Conservation (phyloP, 192 early-diverging fungal species). For the Gorgonomyces haynaldii region DNA sequence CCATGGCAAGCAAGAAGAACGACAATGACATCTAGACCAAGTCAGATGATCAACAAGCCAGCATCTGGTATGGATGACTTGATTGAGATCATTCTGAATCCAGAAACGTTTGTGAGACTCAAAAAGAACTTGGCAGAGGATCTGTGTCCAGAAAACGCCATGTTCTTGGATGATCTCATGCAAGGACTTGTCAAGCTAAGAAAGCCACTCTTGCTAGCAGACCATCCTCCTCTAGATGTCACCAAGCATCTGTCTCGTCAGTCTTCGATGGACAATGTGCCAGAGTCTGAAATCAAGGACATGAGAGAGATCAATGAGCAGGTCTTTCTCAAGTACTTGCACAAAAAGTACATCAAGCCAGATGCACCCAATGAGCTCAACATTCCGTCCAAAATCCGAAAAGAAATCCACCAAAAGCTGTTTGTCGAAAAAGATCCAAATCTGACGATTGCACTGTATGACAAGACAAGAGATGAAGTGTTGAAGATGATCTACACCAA, state of each 20-base stretch:
- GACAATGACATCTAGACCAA: too few relatives aligned
- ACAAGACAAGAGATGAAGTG: not conserved
- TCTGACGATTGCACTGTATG: conserved; percentile 3
- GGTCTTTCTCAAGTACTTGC: conserved; percentile 1
- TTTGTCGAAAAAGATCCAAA: not conserved
- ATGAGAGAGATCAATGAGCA: conserved; percentile 1
- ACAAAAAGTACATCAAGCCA: conserved; percentile 3
- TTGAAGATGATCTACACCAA: conserved; percentile 2
- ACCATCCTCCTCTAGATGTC: conserved; percentile 1
- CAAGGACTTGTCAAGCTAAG: conserved; percentile 1
- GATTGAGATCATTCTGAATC: conserved; percentile 1
- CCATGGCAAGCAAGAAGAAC: too few relatives aligned
- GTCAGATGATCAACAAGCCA: not conserved
- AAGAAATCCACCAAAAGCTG: not conserved
- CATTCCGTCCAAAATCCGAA: conserved; percentile 2
- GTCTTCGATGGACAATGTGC: too few relatives aligned
- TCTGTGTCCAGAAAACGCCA: conserved; percentile 2
- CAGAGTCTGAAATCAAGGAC: conserved; percentile 1
- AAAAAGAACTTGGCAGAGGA: conserved; percentile 4
- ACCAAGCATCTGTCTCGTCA: not conserved
- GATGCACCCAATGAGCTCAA: conserved; percentile 1
- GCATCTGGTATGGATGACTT: conserved; percentile 2
- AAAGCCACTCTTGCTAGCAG: not conserved
- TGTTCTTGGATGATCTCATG: conserved; percentile 1
- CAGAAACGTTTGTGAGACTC: not conserved